Evolutionary conservation across 2,329 filamentous ascomycete genomes (phyloP).

Genomic region (Cordyceps farinosa): DNA sequence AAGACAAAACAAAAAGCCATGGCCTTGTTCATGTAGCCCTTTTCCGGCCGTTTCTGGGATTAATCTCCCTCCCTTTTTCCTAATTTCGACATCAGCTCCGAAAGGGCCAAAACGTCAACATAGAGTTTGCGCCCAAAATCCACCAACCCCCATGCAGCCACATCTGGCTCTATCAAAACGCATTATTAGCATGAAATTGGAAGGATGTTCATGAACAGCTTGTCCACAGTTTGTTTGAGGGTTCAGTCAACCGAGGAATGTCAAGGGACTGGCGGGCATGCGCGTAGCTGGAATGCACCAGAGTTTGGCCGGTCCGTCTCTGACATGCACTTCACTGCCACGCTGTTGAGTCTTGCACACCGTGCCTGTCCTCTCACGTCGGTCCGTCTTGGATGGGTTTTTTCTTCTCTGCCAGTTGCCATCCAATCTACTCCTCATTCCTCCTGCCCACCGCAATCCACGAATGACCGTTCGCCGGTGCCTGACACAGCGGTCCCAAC

Average conservation of each 20-base stretch:
- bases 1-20: too few species aligned
- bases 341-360: not conserved
- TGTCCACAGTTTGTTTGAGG: not conserved
- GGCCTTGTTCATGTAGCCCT: not conserved
- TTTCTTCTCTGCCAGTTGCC: not conserved
- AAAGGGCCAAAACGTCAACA: not conserved
- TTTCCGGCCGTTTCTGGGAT: not conserved
- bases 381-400: not conserved
- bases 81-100: not conserved
- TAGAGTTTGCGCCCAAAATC: not conserved
- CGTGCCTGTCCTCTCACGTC: not conserved
- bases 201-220: not conserved
- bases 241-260: not conserved
- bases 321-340: not conserved
- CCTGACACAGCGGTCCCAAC: constrained; percentile 5
- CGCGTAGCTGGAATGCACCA: not conserved
- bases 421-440: constrained; percentile 12
- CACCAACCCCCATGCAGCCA: not conserved
- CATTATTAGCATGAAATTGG: not conserved
- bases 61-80: not conserved
- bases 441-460: not conserved
- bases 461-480: constrained; percentile 1
- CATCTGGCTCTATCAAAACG: not conserved
- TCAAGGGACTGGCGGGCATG: not conserved
- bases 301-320: not conserved